Percentiles rank a stretch among this genome's conserved stretches.
phyloP scores from a whole-genome alignment of 176 grass and related monocot species.

The Lolium rigidum region DNA sequence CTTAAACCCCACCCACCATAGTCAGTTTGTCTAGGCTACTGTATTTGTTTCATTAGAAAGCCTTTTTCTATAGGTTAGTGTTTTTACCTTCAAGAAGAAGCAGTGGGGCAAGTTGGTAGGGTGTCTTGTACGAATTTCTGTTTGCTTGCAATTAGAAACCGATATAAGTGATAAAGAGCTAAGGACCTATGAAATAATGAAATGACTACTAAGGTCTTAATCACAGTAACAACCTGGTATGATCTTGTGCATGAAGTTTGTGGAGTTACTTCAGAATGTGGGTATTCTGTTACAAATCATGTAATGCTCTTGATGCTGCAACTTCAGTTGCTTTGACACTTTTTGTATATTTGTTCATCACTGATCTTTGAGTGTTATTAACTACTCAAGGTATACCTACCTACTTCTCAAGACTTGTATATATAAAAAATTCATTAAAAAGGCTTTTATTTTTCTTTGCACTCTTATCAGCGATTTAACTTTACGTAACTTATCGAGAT shows the following conservation, averaged over 20 bases:
- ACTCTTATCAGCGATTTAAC: conserved; percentile 5
- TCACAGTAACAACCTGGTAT: background rate
- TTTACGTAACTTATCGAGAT: conserved; percentile 35
- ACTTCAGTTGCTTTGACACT: conserved; percentile 5
- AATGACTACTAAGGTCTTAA: background rate
- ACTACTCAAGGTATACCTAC: background rate
- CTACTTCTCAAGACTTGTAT: conserved; percentile 18
- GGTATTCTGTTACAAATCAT: conserved; percentile 10
- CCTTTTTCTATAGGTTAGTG: conserved; percentile 14
- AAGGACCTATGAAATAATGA: background rate
- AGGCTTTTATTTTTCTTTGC: background rate
- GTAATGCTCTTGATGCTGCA: background rate
- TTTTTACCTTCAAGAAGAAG: conserved; percentile 16
- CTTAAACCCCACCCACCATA: background rate
- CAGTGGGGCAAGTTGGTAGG: background rate
- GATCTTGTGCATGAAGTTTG: background rate
- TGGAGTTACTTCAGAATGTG: conserved; percentile 18
- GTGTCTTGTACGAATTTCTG: background rate
- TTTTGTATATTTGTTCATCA: background rate
- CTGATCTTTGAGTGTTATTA: background rate
- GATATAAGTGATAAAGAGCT: background rate
- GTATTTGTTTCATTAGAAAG: background rate
- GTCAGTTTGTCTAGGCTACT: background rate
- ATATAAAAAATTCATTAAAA: background rate
- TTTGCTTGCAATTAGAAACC: background rate